These are phyloP conservation scores for Flaveria trinervia DNA, from an alignment of 129 eudicot species.

Conservation along the genomic window DNA sequence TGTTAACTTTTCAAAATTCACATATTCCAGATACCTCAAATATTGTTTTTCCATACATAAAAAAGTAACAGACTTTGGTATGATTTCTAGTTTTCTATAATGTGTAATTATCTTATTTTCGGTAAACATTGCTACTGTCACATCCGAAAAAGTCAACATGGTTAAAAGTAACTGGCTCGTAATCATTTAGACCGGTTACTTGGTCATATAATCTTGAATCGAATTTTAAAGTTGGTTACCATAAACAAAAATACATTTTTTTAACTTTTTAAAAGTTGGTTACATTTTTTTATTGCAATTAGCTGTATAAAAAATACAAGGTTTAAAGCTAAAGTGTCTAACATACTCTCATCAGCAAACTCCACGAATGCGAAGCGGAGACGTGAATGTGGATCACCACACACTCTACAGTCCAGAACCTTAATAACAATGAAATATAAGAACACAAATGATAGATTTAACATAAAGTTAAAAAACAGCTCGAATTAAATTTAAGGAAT, in stretches of 20 bases:
- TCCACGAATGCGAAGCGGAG: slow-evolving; percentile 99
- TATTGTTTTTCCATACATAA: not conserved
- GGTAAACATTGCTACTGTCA: not conserved
- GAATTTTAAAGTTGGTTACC: not conserved
- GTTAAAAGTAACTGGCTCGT: not conserved
- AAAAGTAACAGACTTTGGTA: not conserved
- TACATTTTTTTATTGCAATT: not conserved
- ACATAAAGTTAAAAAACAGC: not conserved
- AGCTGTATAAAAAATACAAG: not conserved
- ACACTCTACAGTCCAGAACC: slow-evolving; percentile 95
- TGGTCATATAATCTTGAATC: not conserved
- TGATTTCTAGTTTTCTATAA: not conserved
- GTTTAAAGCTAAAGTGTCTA: slow-evolving; percentile 34
- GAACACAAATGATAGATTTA: not conserved
- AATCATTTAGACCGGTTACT: not conserved
- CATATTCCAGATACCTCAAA: not conserved
- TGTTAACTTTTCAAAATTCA: not conserved
- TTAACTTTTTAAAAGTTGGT: not conserved
- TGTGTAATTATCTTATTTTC: not conserved
- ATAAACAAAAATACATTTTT: not conserved
- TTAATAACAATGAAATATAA: slow-evolving; percentile 31
- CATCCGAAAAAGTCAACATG: not conserved
- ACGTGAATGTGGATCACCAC: slow-evolving; percentile 97
- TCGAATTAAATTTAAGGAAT: slow-evolving; percentile 26
- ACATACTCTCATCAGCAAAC: slow-evolving; percentile 92